Conservation (phyloP, 176 grass and related monocot genomes). For the Pontederia crassipes region DNA sequence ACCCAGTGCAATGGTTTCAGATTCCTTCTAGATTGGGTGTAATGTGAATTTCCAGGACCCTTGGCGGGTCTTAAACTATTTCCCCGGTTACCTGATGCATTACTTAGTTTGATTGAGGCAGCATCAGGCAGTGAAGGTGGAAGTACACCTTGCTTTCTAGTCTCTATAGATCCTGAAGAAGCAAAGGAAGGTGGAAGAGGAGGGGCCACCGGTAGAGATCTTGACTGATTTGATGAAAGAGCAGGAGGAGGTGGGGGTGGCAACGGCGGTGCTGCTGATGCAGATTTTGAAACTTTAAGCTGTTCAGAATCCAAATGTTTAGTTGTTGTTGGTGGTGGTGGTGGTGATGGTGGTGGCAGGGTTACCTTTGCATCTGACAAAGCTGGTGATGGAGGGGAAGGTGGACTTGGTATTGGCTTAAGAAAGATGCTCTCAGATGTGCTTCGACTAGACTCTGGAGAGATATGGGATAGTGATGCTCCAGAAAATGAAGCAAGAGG, state of each 20-base stretch:
- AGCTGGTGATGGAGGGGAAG: slow-evolving; percentile 8
- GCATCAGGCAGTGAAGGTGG: slow-evolving; percentile 65
- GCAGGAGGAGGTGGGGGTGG: slow-evolving; percentile 18
- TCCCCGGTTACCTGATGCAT: slow-evolving; percentile 28
- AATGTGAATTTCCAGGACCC: slow-evolving; percentile 47
- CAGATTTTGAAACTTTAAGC: slow-evolving; percentile 6
- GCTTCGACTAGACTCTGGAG: too few species aligned
- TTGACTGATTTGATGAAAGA: slow-evolving; percentile 21
- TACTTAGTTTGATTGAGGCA: slow-evolving; percentile 15
- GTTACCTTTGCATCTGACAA: slow-evolving; percentile 6
- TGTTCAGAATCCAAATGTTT: slow-evolving; percentile 7
- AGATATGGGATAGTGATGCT: background rate
- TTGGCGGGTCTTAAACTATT: slow-evolving; percentile 29
- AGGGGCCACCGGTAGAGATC: slow-evolving; percentile 16
- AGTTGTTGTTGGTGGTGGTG: slow-evolving; percentile 23
- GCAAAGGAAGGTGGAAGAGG: slow-evolving; percentile 30
- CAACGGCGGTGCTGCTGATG: background rate
- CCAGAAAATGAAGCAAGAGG: slow-evolving; percentile 6
- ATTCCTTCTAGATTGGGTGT: slow-evolving; percentile 49
- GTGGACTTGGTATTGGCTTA: slow-evolving; percentile 13
- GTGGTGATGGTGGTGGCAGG: slow-evolving; percentile 16
- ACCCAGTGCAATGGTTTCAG: slow-evolving; percentile 89
- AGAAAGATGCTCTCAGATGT: too few species aligned
- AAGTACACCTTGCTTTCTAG: slow-evolving; percentile 23
- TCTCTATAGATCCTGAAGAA: slow-evolving; percentile 14